Base-by-base conservation (phyloP, 2,329 filamentous ascomycete genomes). In the Cryphonectria radicalis region DNA sequence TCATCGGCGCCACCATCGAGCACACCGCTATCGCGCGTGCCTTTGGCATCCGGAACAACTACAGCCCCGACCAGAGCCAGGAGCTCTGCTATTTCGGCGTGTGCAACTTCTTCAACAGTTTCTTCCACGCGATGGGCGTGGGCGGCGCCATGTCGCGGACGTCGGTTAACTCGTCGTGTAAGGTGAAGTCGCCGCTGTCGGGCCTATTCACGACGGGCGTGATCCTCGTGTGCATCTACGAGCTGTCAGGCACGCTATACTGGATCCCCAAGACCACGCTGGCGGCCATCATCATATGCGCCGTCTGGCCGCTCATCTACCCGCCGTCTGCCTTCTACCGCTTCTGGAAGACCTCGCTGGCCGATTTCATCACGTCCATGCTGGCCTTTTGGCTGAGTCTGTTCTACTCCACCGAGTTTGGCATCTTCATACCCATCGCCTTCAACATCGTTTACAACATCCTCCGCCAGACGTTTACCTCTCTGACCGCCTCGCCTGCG, bases 201-300 rank as follows among this genome's bases (percentile, higher is more conserved):
- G 89, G 89, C 5, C 74, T 89, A 32, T 82, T 92, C 68, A 90
- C 90, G 0, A 86, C 88, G 2, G 88, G 84, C 5, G 87, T 90
- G 64, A 88, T 92, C 25, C 80, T 92, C 10, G 78, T 91, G 1
- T 88, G 86, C 28, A 86, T 92, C 37, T 91, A 89, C 76, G 84
- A 89, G 71, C 85, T 91, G 53, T 87, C 86, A 0, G 86, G 86
- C 0, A 86, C 87, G 0, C 82, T 92, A 0, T 91, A 89, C 79
- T 92, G 89, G 88, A 89, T 92, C n/a, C 90, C 90, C 0, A 90
- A 90, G 74, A 84, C 89, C 0, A 90, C 88, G 0, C 82, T 92
- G 1, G 86, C 90, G 0, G 90, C 89, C 2, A 90, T 92, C 72
- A 91, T 92, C 81, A 90, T 91, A 74, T 89, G 87, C 72, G 89